Conservation (phyloP, 257 asterid genomes). For the Anisodus acutangulus region DNA sequence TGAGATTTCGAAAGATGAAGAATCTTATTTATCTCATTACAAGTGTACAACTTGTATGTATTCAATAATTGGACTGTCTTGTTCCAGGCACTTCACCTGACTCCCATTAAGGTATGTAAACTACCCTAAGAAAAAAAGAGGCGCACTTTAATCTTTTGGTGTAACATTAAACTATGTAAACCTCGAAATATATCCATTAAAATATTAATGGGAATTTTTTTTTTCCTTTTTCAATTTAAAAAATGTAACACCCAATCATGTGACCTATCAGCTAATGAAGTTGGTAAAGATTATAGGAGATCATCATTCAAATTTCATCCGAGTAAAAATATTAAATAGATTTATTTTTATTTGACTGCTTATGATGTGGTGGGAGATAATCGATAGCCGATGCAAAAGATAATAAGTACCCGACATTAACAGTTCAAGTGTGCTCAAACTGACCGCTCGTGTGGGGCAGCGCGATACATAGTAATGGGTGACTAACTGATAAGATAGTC, state of each 20-base stretch:
- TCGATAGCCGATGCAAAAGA: background rate
- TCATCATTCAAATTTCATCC: background rate
- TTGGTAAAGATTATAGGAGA: background rate
- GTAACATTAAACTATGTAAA: background rate
- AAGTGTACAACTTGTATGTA: background rate
- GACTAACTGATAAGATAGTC: too few species aligned
- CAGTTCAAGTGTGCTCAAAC: background rate
- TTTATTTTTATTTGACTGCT: background rate
- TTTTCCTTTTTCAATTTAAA: background rate
- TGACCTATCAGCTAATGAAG: background rate
- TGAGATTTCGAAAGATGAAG: too few species aligned
- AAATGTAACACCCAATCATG: background rate
- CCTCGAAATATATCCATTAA: background rate
- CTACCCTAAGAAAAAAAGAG: background rate
- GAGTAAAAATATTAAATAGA: background rate
- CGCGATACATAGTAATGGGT: background rate
- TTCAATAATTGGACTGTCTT: conserved; percentile 11
- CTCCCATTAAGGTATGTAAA: conserved; percentile 20
- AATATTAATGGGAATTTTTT: background rate
- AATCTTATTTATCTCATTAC: too few species aligned
- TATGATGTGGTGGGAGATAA: background rate
- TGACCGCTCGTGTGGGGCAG: background rate
- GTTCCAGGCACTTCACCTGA: conserved; percentile 19
- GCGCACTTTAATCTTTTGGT: background rate
- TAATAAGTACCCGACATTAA: background rate